Evolutionary conservation across 1,139 yeast species (phyloP), one percentile per base, ranked within the genome.

Genomic region (Hyphopichia buzzinii): DNA sequence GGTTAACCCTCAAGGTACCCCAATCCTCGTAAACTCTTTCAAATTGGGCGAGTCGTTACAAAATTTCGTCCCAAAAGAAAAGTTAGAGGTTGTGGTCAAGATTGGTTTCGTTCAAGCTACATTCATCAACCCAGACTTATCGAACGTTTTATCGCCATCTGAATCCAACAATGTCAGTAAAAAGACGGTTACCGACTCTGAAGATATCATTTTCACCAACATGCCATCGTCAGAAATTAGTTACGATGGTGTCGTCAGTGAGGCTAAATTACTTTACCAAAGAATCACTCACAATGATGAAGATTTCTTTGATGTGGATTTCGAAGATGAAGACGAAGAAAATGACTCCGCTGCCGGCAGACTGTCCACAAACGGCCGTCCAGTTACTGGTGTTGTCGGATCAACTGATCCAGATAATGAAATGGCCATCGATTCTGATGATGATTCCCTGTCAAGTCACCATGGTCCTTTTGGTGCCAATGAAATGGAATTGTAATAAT

Each of bases 301-400:
- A 49, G 97, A 90, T 59, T 90, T 90, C 62, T 90, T 90, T 53
- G 96, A 88, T 59, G 88, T 90, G 25, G 97, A 90, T 60, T 90
- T 90, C 55, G 97, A 90, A 61, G 97, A 90, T 56, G 96, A 89
- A 15, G 96, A 86, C 37, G 92, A 83, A 30, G 72, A 69, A 19
- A 54, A 50, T 27, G 49, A 50, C 33, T 52, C 46, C 11, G 27
- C 42, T 36, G 15, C 33, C 33, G 16, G 31, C 3, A 22, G 12
- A 27, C 12, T 8, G n/a, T 12, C 30, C 26, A 30, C 34, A 27
- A 33, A 29, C 26, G 27, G 33, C 23, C 37, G 37, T 31, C 40
- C 39, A 15, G 38, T 30, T 13, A 41, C 44, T 12, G 35, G 37
- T 12, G 26, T 13, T 13, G 27, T 19, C 4, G 29, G 17, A n/a